Conservation (phyloP, 83 land plant species). For the Picea abies region DNA sequence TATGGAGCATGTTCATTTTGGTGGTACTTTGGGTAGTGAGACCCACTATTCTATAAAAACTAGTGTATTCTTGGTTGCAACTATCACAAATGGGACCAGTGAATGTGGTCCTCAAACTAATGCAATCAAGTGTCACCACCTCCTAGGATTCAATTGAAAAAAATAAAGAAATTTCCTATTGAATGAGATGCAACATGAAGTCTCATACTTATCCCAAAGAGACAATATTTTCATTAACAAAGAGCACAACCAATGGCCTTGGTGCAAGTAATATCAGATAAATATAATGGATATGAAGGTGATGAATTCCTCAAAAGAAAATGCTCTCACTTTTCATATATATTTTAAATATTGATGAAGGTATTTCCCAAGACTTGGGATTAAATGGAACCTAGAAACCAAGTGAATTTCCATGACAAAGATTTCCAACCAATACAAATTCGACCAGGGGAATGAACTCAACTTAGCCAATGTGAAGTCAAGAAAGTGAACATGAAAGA, state of each 20-base stretch:
- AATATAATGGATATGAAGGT: conserved; percentile 94
- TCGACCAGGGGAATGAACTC: no score
- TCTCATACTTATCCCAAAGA: conserved; percentile 62
- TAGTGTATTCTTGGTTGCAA: conserved; percentile 24
- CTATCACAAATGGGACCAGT: conserved; percentile 26
- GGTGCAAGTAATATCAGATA: conserved; percentile 85
- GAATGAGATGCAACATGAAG: conserved; percentile 58
- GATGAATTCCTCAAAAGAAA: conserved; percentile 40
- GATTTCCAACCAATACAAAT: no score
- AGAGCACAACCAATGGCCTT: conserved; percentile 94
- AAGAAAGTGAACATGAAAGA: no score
- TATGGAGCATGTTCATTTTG: conserved; percentile 17
- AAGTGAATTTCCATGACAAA: no score
- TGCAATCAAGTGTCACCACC: conserved; percentile 35
- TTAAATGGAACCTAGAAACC: no score
- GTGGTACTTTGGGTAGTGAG: conserved; percentile 18
- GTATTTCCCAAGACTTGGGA: no score
- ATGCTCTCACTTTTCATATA: no score
- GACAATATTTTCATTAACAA: conserved; percentile 86
- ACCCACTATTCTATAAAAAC: conserved; percentile 22
- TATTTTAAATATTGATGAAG: no score
- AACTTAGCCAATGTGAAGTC: no score
- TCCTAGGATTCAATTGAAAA: conserved; percentile 45
- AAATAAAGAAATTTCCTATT: conserved; percentile 50
- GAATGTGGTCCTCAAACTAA: conserved; percentile 34